phyloP scores from a whole-genome alignment of 1,284 basidiomycete species.

The Golubevia pallescens region DNA sequence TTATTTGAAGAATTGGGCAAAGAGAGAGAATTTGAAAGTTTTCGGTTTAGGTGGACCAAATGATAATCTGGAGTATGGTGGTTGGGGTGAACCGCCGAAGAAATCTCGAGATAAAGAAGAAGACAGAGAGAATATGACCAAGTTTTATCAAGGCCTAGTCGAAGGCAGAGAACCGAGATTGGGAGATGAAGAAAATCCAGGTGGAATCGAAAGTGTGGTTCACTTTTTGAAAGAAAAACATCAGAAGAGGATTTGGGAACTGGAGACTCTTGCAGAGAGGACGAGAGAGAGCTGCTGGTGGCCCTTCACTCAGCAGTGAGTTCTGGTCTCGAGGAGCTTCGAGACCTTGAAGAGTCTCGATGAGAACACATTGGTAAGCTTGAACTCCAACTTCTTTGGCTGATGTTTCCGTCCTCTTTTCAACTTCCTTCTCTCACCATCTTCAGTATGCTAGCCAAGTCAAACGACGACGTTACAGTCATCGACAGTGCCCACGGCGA shows the following conservation, averaged over 20 bases:
- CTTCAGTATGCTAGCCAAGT: neutral
- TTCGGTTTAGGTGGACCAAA: conserved; percentile 42
- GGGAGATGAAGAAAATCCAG: conserved; percentile 11
- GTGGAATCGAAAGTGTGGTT: conserved; percentile 34
- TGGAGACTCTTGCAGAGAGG: conserved; percentile 35
- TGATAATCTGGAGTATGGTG: neutral
- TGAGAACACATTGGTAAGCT: no score
- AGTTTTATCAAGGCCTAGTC: conserved; percentile 48
- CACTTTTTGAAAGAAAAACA: conserved; percentile 36
- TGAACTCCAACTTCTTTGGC: no score
- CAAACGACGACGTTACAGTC: conserved; percentile 75
- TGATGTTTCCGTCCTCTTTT: neutral
- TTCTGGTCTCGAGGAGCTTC: neutral
- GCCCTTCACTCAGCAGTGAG: conserved; percentile 59
- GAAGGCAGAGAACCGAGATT: conserved; percentile 8
- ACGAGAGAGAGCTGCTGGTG: conserved; percentile 55
- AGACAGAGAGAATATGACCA: conserved; percentile 34
- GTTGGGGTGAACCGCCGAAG: conserved; percentile 43
- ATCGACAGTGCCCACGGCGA: conserved; percentile 90
- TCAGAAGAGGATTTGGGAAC: conserved; percentile 18
- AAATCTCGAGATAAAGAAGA: conserved; percentile 17
- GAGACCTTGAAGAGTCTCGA: no score
- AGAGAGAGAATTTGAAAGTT: conserved; percentile 7
- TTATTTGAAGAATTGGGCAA: neutral
- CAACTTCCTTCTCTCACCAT: neutral